Evolutionary conservation across 2,329 filamentous ascomycete genomes (phyloP), one percentile per base, ranked within the genome.

Genomic region (Onygena corvina): DNA sequence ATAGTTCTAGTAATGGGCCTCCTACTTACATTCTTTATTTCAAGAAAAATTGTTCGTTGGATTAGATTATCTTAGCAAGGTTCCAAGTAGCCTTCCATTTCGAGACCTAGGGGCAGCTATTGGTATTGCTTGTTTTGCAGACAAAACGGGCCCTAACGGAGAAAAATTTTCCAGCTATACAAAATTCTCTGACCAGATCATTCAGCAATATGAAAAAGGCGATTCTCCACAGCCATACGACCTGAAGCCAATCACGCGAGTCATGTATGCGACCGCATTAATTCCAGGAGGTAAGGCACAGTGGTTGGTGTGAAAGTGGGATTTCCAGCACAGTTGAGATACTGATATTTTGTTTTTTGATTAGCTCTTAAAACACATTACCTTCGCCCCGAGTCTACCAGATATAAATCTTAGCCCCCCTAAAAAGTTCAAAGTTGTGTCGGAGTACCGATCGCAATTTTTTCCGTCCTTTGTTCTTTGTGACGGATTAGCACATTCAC

Each of bases 191-290:
- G 60, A 67, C 48, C 52, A 58, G 1, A 67, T 71, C 38, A 55
- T 68, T 33, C 55, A 59, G 4, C 59, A 59, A 7, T 69, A 67
- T 67, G 61, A 67, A 47, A 61, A 64, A 7, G 63, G 65, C 48
- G 65, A 66, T 2, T 53, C 59, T 18, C 54, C 63, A 16, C 59
- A 67, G 1, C 62, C 68, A 11, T 58, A 67, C 3, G 73, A 75
- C 40, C 56, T 79, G 54, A 62, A 66, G 38, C 75, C 76, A 0
- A 79, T 79, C 34, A 77, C 74, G 3, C 60, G 68, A 18, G 74
- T 74, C 33, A 79, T 79, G 76, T 77, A 76, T 62, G 72, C 76
- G 11, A 66, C 75, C 3, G 75, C 75, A 29, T 55, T 79, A 54
- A 68, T 76, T 46, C 73, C 75, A 3, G 76, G 76, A 55, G 73